These are phyloP conservation scores for Euptelea pleiosperma DNA, from an alignment of 164 flowering plant genomes.

Conservation along the genomic window DNA sequence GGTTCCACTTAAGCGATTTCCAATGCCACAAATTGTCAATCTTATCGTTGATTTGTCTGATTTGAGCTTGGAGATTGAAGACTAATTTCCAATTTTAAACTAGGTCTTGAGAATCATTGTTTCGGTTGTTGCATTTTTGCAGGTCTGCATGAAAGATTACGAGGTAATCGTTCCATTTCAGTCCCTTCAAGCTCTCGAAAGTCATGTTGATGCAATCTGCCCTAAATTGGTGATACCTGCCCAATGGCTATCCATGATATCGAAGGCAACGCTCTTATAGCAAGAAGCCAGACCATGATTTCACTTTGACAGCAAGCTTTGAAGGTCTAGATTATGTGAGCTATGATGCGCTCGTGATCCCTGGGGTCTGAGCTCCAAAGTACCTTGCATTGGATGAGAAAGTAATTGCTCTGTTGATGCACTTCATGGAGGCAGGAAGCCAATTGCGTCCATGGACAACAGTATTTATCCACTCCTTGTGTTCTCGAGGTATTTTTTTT, in stretches of 20 bases:
- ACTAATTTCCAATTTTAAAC: neutral
- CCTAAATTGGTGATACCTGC: slow-evolving; percentile 86
- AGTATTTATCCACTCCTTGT: slow-evolving; percentile 87
- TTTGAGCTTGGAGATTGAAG: too few species aligned
- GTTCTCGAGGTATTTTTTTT: slow-evolving; percentile 95
- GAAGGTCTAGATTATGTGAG: slow-evolving; percentile 48
- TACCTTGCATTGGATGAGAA: slow-evolving; percentile 74
- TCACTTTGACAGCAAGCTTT: slow-evolving; percentile 62
- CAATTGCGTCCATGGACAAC: slow-evolving; percentile 97
- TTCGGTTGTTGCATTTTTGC: slow-evolving; percentile 10
- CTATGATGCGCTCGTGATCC: slow-evolving; percentile 95
- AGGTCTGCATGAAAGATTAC: slow-evolving; percentile 99
- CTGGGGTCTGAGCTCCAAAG: slow-evolving; percentile 97
- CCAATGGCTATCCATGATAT: slow-evolving; percentile 95
- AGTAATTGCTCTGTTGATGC: slow-evolving; percentile 62
- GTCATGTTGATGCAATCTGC: slow-evolving; percentile 89
- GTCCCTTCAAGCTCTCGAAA: slow-evolving; percentile 85
- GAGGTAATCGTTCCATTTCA: slow-evolving; percentile 95
- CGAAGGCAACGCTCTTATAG: slow-evolving; percentile 99
- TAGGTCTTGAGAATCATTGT: neutral
- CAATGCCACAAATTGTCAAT: too few species aligned
- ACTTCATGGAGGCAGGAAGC: slow-evolving; percentile 78
- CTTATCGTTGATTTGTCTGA: neutral
- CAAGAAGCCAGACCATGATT: slow-evolving; percentile 89
- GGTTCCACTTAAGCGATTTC: too few species aligned